These are phyloP conservation scores for Leccinum colubrinum DNA, from an alignment of 1,284 basidiomycete genomes.

Conservation along the genomic window DNA sequence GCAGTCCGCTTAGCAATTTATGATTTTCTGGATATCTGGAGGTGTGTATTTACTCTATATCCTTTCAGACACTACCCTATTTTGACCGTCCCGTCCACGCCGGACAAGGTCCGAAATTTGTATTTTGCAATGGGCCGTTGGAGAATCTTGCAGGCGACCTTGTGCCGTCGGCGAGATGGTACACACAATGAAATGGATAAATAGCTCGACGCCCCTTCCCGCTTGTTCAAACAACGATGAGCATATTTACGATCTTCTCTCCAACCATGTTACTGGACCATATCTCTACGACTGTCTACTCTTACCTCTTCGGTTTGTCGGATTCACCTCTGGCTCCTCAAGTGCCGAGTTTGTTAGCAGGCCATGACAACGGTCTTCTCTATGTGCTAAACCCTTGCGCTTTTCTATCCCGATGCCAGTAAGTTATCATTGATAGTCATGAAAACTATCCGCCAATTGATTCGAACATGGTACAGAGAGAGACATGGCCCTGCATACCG, in stretches of 20 bases:
- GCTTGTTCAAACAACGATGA: neutral
- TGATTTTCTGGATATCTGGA: neutral
- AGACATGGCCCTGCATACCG: slow-evolving; percentile 15
- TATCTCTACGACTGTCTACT: neutral
- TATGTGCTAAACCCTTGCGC: slow-evolving; percentile 16
- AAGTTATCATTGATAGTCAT: slow-evolving; percentile 5
- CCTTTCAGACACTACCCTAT: neutral
- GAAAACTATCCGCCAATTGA: neutral
- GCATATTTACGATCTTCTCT: neutral
- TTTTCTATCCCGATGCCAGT: slow-evolving; percentile 25
- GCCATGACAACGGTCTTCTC: slow-evolving; percentile 19
- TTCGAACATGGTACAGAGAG: slow-evolving; percentile 6
- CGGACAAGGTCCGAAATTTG: neutral
- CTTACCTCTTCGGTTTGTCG: neutral
- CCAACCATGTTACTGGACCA: neutral
- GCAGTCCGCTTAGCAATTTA: neutral
- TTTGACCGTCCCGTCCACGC: neutral
- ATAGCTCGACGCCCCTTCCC: neutral
- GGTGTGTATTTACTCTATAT: neutral
- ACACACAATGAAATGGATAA: neutral
- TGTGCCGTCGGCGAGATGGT: neutral
- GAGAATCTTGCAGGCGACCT: neutral
- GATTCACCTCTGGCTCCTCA: neutral
- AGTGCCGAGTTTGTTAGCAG: slow-evolving; percentile 5
- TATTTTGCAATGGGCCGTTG: neutral